Percentiles rank a stretch among this genome's conserved stretches.
Conservation (phyloP, 2,329 filamentous ascomycete species). For the Monilinia aucupariae region DNA sequence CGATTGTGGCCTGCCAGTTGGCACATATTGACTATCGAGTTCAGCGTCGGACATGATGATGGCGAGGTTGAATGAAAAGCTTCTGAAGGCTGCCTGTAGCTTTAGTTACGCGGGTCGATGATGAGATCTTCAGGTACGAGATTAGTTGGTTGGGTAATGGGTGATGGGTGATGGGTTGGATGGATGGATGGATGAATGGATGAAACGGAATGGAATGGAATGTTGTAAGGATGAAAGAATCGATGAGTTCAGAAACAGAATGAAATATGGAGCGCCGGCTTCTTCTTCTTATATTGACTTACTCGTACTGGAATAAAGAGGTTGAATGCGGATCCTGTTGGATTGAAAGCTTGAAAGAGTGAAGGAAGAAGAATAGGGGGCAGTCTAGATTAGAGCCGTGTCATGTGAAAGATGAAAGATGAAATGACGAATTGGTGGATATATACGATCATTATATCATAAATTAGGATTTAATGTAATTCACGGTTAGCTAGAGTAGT, state of each 20-base stretch:
- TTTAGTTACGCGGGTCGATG: not conserved
- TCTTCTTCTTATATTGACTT: not conserved
- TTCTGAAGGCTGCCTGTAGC: not conserved
- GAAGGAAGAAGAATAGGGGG: too few relatives aligned
- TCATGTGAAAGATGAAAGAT: not conserved
- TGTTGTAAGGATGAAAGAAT: not conserved
- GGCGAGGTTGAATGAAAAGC: not conserved
- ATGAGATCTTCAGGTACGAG: constrained; percentile 9
- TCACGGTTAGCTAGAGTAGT: too few relatives aligned
- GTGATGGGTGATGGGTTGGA: not conserved
- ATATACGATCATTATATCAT: too few relatives aligned
- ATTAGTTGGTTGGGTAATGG: not conserved
- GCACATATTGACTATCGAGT: constrained; percentile 74
- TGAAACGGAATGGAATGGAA: too few relatives aligned
- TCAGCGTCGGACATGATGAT: constrained; percentile 54
- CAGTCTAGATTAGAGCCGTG: not conserved
- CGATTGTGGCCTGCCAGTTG: constrained; percentile 71
- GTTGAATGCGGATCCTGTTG: constrained; percentile 7
- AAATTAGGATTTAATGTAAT: too few relatives aligned
- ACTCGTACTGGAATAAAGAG: too few relatives aligned
- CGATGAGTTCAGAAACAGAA: too few relatives aligned
- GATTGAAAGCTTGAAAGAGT: too few relatives aligned
- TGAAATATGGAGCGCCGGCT: too few relatives aligned
- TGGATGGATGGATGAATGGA: not conserved
- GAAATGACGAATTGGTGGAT: too few relatives aligned